Percentiles rank a stretch among this genome's conserved stretches.
Evolutionary conservation across 306 rosid genomes (phyloP).

Genomic region (Fagus crenata): DNA sequence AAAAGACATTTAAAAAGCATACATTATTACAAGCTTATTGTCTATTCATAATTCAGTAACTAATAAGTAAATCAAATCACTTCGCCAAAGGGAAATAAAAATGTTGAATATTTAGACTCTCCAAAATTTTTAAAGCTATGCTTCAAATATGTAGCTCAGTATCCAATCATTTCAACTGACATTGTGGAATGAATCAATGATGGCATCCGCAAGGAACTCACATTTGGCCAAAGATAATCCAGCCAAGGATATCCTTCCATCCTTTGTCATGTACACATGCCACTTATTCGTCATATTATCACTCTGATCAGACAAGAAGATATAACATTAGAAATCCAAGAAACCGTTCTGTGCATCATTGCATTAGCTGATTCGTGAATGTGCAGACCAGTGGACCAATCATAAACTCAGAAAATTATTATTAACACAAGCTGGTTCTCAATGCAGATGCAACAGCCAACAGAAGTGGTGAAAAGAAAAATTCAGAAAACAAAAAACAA

Average conservation of each 20-base stretch:
- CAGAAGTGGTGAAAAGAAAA: not conserved
- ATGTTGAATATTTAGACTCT: conserved; percentile 28
- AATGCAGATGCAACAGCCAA: not conserved
- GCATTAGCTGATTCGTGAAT: not conserved
- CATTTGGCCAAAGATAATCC: conserved; percentile 88
- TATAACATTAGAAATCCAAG: not conserved
- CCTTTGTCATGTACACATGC: conserved; percentile 98
- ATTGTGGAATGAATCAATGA: conserved; percentile 79
- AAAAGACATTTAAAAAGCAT: not conserved
- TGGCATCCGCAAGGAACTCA: conserved; percentile 94
- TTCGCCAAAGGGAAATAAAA: not conserved
- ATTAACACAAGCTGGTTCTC: not conserved
- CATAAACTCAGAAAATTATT: not conserved
- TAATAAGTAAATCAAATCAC: too few relatives aligned
- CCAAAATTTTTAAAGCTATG: conserved; percentile 36
- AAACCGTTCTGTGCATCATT: not conserved
- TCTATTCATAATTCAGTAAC: not conserved
- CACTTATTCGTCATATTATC: conserved; percentile 93
- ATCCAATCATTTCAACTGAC: conserved; percentile 56
- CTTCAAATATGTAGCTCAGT: conserved; percentile 18
- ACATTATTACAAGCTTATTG: conserved; percentile 12
- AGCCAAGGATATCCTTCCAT: conserved; percentile 95
- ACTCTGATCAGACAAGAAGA: conserved; percentile 49
- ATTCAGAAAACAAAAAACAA: not conserved
- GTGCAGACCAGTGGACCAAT: not conserved